A percentile compares a stretch with the other conserved stretches of the same genome.
Evolutionary conservation across 441 rosid genomes (phyloP).

Genomic region (Capsella rubella): DNA sequence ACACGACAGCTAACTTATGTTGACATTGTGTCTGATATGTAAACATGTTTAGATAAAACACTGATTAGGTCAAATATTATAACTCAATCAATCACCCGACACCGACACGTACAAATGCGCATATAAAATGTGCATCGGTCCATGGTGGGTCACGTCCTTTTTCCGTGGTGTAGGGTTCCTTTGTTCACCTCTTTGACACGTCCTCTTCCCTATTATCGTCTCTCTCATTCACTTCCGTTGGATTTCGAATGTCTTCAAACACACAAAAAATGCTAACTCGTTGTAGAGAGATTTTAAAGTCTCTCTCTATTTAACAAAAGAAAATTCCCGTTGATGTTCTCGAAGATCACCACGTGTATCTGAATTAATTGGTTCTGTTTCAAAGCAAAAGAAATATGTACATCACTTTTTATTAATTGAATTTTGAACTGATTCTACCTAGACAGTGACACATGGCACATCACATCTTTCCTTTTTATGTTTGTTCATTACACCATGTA

Average conservation of each 20-base stretch:
- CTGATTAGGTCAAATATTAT: not conserved
- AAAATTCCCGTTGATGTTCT: constrained; percentile 35
- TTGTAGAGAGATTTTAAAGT: constrained; percentile 8
- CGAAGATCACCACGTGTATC: constrained; percentile 32
- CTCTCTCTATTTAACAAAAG: constrained; percentile 17
- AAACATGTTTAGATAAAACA: constrained; percentile 31
- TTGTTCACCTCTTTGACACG: constrained; percentile 33
- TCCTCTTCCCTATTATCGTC: constrained; percentile 8
- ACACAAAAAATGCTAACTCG: constrained; percentile 3
- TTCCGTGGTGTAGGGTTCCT: constrained; percentile 29
- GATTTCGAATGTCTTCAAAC: constrained; percentile 30
- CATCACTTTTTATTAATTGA: constrained; percentile 32
- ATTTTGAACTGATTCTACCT: constrained; percentile 38
- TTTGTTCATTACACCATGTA: constrained; percentile 14
- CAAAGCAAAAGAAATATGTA: constrained; percentile 22
- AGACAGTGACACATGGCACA: constrained; percentile 34
- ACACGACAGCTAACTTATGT: constrained; percentile 2
- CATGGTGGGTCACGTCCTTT: constrained; percentile 33
- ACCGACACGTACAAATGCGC: constrained; percentile 31
- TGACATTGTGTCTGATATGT: constrained; percentile 14
- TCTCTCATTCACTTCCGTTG: constrained; percentile 38
- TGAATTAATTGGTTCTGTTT: constrained; percentile 9
- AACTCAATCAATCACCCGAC: constrained; percentile 23
- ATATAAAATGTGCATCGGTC: constrained; percentile 16
- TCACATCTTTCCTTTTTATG: not conserved